These are phyloP conservation scores for Fusarium dlaminii DNA, from an alignment of 2,329 filamentous ascomycete species.

Conservation along the genomic window DNA sequence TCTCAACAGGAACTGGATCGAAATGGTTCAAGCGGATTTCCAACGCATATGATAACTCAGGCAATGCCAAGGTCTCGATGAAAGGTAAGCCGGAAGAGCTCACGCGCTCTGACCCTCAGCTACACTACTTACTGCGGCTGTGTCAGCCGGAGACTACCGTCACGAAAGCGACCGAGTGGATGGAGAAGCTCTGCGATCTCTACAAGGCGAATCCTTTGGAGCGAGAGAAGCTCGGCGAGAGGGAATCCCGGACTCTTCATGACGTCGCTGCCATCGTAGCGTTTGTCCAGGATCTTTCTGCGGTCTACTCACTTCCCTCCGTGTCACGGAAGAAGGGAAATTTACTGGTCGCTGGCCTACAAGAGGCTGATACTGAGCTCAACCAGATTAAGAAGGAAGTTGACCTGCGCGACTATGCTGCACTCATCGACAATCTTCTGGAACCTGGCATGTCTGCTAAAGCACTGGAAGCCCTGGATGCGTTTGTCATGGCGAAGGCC, in stretches of 20 bases:
- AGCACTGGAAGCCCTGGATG: conserved; percentile 50
- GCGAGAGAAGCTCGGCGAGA: conserved; percentile 46
- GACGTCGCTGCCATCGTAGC: conserved; percentile 50
- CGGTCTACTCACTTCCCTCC: conserved; percentile 48
- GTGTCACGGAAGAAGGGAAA: conserved; percentile 52
- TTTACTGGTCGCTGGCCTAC: conserved; percentile 46
- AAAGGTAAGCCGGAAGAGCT: conserved; percentile 54
- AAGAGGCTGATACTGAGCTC: conserved; percentile 51
- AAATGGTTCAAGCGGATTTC: conserved; percentile 56
- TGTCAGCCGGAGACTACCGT: conserved; percentile 52
- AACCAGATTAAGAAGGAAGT: conserved; percentile 50
- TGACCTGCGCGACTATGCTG: conserved; percentile 51
- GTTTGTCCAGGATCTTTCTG: conserved; percentile 53
- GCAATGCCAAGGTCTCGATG: conserved; percentile 50
- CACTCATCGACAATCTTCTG: conserved; percentile 54
- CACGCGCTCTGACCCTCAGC: conserved; percentile 49
- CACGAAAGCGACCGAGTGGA: conserved; percentile 50
- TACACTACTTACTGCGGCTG: conserved; percentile 57
- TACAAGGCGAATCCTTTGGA: conserved; percentile 47
- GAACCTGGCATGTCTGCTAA: conserved; percentile 51
- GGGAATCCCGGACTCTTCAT: conserved; percentile 48
- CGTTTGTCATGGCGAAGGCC: conserved; percentile 49
- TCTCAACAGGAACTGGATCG: conserved; percentile 47
- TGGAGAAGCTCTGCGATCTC: conserved; percentile 52
- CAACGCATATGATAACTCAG: conserved; percentile 47